Evolutionary conservation across 371 early-diverging fungal species (phyloP), one percentile per base, ranked within the genome.

Genomic region (Lichtheimia ramosa): DNA sequence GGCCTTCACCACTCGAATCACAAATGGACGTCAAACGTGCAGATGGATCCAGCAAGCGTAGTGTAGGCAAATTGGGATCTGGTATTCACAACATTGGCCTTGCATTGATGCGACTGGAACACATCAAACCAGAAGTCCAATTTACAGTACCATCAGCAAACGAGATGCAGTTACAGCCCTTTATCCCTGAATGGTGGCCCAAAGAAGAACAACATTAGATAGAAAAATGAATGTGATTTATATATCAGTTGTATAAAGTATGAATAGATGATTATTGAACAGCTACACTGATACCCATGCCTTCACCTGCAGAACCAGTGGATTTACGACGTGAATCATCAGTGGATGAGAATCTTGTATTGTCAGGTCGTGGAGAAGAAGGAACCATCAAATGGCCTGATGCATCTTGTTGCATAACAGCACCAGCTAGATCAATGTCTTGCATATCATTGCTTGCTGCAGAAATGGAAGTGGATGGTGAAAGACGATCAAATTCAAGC

Each of bases 101-200:
- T 48, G 96, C 95, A 6, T 79, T 96, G 71, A 76, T 96, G 82
- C 83, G 94, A 41, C 66, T 96, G 50, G 96, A 96, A 23, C 75
- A 83, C 25, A 85, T 91, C 0, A 62, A 77, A 24, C 66, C 69
- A 39, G 58, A 62, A 16, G 56, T 66, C 3, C 34, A 16, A 6
- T 80, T 82, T 52, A 61, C 63, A 3, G 69, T 77, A 8, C 69
- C 72, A 43, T 65, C 71, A 48, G 70, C 79, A 24, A 64, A 63
- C 5, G 66, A 68, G 43, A 46, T 79, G 14, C 75, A 68, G n/a
- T 56, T 76, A 21, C 68, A 68, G 43, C 82, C 82, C 0, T 85
- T 83, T 56, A 69, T 83, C 54, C 85, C 85, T n/a, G 62, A 69
- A 10, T 85, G 85, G 85, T 85, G 85, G 85, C 70, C 78, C 10